phyloP scores from a whole-genome alignment of 257 asterid genomes.

The Nicotiana otophora region DNA sequence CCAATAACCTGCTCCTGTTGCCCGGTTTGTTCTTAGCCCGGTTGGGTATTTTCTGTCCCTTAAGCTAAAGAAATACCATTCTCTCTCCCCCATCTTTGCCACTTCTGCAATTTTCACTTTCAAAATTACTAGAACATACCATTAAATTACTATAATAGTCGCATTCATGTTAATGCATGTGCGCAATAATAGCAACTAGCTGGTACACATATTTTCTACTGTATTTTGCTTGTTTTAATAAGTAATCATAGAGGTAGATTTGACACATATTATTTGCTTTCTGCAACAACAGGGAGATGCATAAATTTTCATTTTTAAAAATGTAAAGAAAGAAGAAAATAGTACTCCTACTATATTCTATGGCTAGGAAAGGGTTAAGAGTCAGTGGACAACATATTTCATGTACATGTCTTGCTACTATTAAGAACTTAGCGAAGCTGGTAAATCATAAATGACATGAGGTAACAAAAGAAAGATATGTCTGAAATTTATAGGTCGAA shows the following conservation, averaged over 20 bases:
- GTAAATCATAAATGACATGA: background rate
- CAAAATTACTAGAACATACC: background rate
- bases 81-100: constrained; percentile 79
- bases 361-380: too few species aligned
- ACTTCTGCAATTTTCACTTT: constrained; percentile 17
- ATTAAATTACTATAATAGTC: background rate
- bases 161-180: background rate
- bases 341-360: too few species aligned
- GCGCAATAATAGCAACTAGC: too few species aligned
- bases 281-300: too few species aligned
- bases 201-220: too few species aligned
- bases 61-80: constrained; percentile 81
- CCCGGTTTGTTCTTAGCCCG: constrained; percentile 76
- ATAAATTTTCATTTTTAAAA: too few species aligned
- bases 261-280: background rate
- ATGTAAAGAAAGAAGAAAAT: too few species aligned
- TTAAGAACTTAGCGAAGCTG: background rate
- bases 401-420: background rate
- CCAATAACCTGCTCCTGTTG: constrained; percentile 81
- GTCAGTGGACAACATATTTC: too few species aligned
- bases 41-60: constrained; percentile 84
- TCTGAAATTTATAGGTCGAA: background rate
- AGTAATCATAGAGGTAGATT: background rate
- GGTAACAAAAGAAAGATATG: background rate
- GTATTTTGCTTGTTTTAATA: too few species aligned